Evolutionary conservation across 1,284 basidiomycete genomes (phyloP), one percentile per base, ranked within the genome.

Genomic region (Ceratobasidium sp.): DNA sequence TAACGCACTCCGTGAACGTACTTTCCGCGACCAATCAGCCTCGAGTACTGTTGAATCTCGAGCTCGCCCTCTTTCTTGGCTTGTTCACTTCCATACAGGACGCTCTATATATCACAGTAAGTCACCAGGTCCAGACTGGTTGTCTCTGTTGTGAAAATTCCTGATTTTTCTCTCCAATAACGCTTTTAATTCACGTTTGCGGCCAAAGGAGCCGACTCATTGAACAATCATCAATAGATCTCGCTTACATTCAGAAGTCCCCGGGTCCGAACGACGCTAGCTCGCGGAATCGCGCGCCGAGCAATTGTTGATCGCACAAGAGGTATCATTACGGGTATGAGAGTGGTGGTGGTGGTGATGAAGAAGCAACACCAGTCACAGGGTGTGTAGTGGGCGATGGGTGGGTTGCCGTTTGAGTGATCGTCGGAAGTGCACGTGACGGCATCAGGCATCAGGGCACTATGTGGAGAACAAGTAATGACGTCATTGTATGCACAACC

Each of bases 21-120:
- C 87, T 96, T 96, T 66, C 94, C 94, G 77, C 96, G 88, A 56
- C 93, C 96, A 67, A 97, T 92, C 3, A 95, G 85, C 82, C 90
- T 90, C 9, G 94, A 96, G 84, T 97, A 95, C 82, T 96, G 95
- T 79, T 90, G 88, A 70, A 89, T 85, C 79, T 93, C 91, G 48
- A 91, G 85, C 64, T 96, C 94, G 50, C 95, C 93, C 78, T 92
- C 94, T 82, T 90, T 87, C 86, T 94, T 93, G 67, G 96, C 96
- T 82, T 95, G 91, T 76, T 92, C 91, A 59, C 94, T 96, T 52
- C 96, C 96, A 83, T 92, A 90, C 44, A 92, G 84, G 69, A 92
- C 73, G n/a, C 73, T 75, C 73, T 75, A 59, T 54, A 17, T 4
- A n/a, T 40, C 65, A 33, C 13, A 4, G 20, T 68, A 28, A 68